These are phyloP conservation scores for Penicillium fimorum DNA, from an alignment of 495 filamentous ascomycete genomes.

Conservation along the genomic window DNA sequence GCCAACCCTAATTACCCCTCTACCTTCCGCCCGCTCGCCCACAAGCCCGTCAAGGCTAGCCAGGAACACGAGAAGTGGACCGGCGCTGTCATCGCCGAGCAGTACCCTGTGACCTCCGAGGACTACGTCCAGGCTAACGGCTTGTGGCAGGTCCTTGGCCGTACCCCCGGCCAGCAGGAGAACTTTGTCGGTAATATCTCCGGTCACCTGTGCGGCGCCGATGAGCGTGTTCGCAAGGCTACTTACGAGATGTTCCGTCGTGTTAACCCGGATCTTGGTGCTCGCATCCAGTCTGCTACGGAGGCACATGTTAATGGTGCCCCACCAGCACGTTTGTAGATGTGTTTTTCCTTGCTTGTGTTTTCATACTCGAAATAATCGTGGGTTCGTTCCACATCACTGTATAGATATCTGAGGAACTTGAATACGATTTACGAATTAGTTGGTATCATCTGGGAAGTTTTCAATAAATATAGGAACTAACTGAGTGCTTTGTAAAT, in stretches of 20 bases:
- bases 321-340: slow-evolving; percentile 33
- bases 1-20: slow-evolving; percentile 68
- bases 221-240: slow-evolving; percentile 51
- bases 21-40: slow-evolving; percentile 57
- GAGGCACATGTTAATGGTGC: slow-evolving; percentile 33
- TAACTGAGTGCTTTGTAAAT: background rate
- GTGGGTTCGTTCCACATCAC: background rate
- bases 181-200: slow-evolving; percentile 65
- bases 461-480: background rate
- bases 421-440: slow-evolving; percentile 3
- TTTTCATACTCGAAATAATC: background rate
- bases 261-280: slow-evolving; percentile 45
- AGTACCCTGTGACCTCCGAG: slow-evolving; percentile 50
- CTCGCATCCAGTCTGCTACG: slow-evolving; percentile 44
- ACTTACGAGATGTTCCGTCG: slow-evolving; percentile 55
- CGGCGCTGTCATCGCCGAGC: slow-evolving; percentile 46
- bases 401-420: background rate
- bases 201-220: slow-evolving; percentile 49
- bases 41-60: slow-evolving; percentile 56
- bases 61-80: slow-evolving; percentile 65
- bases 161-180: slow-evolving; percentile 60
- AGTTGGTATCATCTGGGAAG: background rate
- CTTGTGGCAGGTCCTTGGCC: slow-evolving; percentile 65
- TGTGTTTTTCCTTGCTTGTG: background rate
- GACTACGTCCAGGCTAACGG: slow-evolving; percentile 65